phyloP scores from a whole-genome alignment of 768 basidiomycete genomes.

The Suillus hirtellus region DNA sequence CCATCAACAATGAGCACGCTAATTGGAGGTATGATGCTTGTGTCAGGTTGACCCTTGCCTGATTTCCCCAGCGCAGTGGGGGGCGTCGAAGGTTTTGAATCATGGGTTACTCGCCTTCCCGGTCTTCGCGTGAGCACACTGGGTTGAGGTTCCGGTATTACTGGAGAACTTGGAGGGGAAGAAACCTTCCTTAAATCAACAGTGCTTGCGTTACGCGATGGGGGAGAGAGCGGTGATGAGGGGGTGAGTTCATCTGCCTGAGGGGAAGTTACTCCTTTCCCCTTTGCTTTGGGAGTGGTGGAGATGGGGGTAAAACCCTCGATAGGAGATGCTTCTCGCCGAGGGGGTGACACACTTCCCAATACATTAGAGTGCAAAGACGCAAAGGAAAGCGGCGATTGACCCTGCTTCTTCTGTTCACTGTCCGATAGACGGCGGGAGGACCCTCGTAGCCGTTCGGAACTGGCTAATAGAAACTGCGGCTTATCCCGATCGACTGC shows the following conservation, averaged over 20 bases:
- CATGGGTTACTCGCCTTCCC: conserved; percentile 32
- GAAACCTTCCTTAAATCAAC: conserved; percentile 32
- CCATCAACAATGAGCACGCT: conserved; percentile 98
- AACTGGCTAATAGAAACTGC: conserved; percentile 31
- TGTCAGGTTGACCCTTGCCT: conserved; percentile 52
- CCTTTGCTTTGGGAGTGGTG: conserved; percentile 24
- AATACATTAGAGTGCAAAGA: conserved; percentile 24
- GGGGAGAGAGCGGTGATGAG: conserved; percentile 14
- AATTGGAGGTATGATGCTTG: conserved; percentile 90
- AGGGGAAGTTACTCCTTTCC: conserved; percentile 31
- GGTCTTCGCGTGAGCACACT: conserved; percentile 30
- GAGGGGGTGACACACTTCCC: conserved; percentile 18
- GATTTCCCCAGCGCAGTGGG: conserved; percentile 43
- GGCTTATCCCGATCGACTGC: conserved; percentile 45
- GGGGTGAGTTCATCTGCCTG: conserved; percentile 26
- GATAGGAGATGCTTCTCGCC: conserved; percentile 28
- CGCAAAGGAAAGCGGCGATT: conserved; percentile 30
- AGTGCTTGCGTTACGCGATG: conserved; percentile 27
- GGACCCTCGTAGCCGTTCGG: conserved; percentile 29
- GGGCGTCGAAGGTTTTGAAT: conserved; percentile 29
- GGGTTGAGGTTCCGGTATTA: conserved; percentile 24
- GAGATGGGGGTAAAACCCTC: conserved; percentile 15
- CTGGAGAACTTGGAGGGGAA: conserved; percentile 38
- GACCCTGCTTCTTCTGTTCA: conserved; percentile 30
- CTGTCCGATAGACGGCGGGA: conserved; percentile 28